Evolutionary conservation across 2,329 filamentous ascomycete species (phyloP).

Genomic region (Biscogniauxia marginata): DNA sequence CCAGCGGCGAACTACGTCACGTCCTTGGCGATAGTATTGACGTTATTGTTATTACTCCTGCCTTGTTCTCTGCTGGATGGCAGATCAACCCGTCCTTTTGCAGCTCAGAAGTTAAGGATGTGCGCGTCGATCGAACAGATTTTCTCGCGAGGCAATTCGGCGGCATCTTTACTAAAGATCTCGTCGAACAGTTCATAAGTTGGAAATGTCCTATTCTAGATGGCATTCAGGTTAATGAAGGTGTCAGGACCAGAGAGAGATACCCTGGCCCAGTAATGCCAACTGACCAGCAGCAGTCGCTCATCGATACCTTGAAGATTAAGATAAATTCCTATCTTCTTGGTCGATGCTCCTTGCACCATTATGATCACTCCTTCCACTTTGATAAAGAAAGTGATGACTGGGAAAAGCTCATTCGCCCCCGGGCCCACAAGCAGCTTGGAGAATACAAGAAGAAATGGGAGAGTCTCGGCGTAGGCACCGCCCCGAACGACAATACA

Average conservation of each 20-base stretch:
- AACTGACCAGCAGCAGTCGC: slow-evolving; percentile 14
- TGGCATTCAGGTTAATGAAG: slow-evolving; percentile 4
- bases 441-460: slow-evolving; percentile 22
- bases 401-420: slow-evolving; percentile 25
- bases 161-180: slow-evolving; percentile 23
- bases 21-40: slow-evolving; percentile 17
- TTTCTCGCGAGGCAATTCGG: slow-evolving; percentile 30
- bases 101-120: not conserved
- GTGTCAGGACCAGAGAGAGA: not conserved
- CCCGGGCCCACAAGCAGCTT: slow-evolving; percentile 19
- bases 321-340: slow-evolving; percentile 20
- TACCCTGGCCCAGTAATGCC: slow-evolving; percentile 16
- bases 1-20: slow-evolving; percentile 17
- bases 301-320: slow-evolving; percentile 10
- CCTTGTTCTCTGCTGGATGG: slow-evolving; percentile 33
- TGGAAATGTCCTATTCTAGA: slow-evolving; percentile 26
- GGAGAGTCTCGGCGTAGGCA: slow-evolving; percentile 7
- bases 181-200: slow-evolving; percentile 14
- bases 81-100: slow-evolving; percentile 28
- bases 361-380: slow-evolving; percentile 24
- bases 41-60: slow-evolving; percentile 25
- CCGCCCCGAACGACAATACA: not conserved
- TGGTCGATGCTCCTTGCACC: slow-evolving; percentile 12
- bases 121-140: slow-evolving; percentile 10
- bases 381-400: slow-evolving; percentile 25